phyloP scores from a whole-genome alignment of 371 early-diverging fungal species.

The Rhizopus arrhizus region DNA sequence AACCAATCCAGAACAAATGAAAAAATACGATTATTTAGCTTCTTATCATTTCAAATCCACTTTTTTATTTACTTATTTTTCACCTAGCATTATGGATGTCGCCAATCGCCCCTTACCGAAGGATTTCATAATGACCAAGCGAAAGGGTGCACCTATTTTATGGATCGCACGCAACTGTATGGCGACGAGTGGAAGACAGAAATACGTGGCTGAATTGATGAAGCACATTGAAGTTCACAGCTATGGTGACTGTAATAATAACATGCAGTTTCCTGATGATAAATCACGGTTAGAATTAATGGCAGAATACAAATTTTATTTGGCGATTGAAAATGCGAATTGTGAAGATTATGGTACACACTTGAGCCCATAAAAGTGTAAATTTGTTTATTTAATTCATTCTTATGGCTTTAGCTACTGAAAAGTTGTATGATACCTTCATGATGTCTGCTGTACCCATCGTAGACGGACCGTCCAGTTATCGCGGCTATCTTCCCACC shows the following conservation, averaged over 20 bases:
- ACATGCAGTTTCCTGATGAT: conserved; percentile 33
- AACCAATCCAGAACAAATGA: conserved; percentile 25
- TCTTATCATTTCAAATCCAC: conserved; percentile 40
- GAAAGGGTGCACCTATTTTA: conserved; percentile 32
- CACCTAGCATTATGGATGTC: conserved; percentile 35
- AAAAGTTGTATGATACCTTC: conserved; percentile 43
- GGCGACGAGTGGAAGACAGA: conserved; percentile 40
- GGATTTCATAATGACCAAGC: conserved; percentile 38
- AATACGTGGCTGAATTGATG: conserved; percentile 43
- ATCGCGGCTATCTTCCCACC: conserved; percentile 39
- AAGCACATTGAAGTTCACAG: conserved; percentile 40
- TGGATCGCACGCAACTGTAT: conserved; percentile 47
- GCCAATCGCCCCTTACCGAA: conserved; percentile 39
- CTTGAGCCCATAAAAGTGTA: background rate
- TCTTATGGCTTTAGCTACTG: conserved; percentile 31
- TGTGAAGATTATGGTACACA: conserved; percentile 45
- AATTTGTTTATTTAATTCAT: background rate
- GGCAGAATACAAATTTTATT: conserved; percentile 47
- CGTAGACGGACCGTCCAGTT: conserved; percentile 38
- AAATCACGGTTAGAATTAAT: conserved; percentile 31
- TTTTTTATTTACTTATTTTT: conserved; percentile 40
- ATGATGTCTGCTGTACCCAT: conserved; percentile 31
- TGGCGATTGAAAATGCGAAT: conserved; percentile 46
- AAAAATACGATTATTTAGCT: conserved; percentile 38
- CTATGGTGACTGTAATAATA: conserved; percentile 42